Base-by-base conservation (phyloP, 2,329 filamentous ascomycete genomes). In the Pseudocercospora ulei region DNA sequence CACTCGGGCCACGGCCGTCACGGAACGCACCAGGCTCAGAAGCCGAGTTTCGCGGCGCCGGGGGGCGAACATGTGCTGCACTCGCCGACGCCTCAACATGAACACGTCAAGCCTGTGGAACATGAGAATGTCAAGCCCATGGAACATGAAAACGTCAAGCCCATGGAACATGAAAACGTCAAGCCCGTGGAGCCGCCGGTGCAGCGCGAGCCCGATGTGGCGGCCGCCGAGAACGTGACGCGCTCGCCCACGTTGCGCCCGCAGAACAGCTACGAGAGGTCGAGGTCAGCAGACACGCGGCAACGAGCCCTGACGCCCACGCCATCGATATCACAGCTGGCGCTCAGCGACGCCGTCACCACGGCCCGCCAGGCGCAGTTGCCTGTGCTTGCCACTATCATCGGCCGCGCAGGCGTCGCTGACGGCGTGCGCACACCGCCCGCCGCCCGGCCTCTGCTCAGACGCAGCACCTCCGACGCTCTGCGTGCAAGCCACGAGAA, bases 381-480 rank as follows among this genome's bases (percentile, higher is more conserved):
- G 17, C 24, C 9, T 33, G 6, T 19, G 14, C 30, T 14, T 23
- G 18, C 24, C 24, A 33, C 8, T 2, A 11, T 7, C 30, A 33
- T 7, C n/a, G 5, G 18, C 11, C 11, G 3, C 18, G 11, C 14
- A 9, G n/a, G 19, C 14, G 5, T 14, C 3, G 30, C 11, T 20
- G 30, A 33, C n/a, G 30, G 18, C 30, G 23, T 19, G 8, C 11
- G 18, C n/a, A 39, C 29, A 13, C 37, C 37, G 7, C 14, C 37
- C 11, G 37, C 37, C 19, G 37, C 37, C 12, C 37, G 37, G 4
- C 37, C 37, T 25, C 28, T 39, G 7, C 27, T 33, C 5, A 13
- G 37, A 9, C 18, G 37, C 18, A 28, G 38, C 38, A 40, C 38
- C 7, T 40, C 38, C 7, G 29, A 35, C 20, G 36, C 26, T 22